phyloP scores from a whole-genome alignment of 176 grass and related monocot genomes.

The Ensete glaucum region DNA sequence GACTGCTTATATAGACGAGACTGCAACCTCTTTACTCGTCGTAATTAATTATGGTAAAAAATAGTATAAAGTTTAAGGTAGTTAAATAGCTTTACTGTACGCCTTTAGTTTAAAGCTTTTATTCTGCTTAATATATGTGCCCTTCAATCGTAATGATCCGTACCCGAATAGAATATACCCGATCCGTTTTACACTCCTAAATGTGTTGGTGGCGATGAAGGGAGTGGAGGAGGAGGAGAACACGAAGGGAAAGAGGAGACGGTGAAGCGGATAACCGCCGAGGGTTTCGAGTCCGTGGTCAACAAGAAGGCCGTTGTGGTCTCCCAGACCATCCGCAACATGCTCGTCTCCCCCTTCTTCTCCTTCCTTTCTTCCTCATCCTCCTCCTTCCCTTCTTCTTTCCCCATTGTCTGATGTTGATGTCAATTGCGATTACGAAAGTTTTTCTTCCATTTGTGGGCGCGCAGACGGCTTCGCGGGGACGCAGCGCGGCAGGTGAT shows the following conservation, averaged over 20 bases:
- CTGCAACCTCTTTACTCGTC: no score
- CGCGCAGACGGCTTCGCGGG: constrained; percentile 53
- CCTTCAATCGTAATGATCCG: no score
- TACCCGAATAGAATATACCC: background rate
- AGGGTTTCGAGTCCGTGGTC: constrained; percentile 93
- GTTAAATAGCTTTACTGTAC: no score
- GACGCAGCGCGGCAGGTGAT: constrained; percentile 64
- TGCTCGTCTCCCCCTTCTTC: constrained; percentile 80
- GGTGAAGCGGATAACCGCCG: constrained; percentile 93
- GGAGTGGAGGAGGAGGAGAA: constrained; percentile 15
- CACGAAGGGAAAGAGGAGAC: constrained; percentile 31
- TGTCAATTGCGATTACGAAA: background rate
- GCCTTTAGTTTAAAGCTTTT: no score
- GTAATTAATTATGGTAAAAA: no score
- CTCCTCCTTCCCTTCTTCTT: background rate
- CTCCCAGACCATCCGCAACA: constrained; percentile 82
- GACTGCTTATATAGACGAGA: no score
- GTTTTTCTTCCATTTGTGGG: background rate
- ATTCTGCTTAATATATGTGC: no score
- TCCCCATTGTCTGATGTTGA: background rate
- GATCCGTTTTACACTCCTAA: background rate
- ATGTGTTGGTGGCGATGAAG: background rate
- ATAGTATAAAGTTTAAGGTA: no score
- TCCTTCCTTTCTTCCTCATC: background rate
- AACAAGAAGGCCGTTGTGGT: constrained; percentile 91